These are phyloP conservation scores for Aspergillus sparsus DNA, from an alignment of 495 filamentous ascomycete species.

Conservation along the genomic window DNA sequence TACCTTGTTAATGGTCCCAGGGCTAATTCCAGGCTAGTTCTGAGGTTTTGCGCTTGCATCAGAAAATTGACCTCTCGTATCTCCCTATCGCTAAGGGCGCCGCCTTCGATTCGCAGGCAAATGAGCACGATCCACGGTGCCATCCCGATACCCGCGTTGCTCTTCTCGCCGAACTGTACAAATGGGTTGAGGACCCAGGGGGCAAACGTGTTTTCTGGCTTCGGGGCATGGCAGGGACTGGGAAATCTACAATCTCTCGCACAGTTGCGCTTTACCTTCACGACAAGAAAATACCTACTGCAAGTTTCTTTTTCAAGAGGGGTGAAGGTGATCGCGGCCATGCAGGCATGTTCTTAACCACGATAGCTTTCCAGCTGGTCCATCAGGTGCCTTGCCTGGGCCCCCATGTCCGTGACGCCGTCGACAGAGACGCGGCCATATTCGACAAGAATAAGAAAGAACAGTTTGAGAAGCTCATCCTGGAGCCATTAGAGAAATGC, in stretches of 20 bases:
- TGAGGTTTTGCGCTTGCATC: too few species aligned
- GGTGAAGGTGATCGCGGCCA: slow-evolving; percentile 42
- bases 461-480: slow-evolving; percentile 51
- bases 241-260: slow-evolving; percentile 38
- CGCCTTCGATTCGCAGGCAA: too few species aligned
- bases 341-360: slow-evolving; percentile 43
- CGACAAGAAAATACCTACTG: not conserved
- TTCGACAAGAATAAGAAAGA: slow-evolving; percentile 33
- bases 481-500: slow-evolving; percentile 33
- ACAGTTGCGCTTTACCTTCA: slow-evolving; percentile 21
- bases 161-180: too few species aligned
- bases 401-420: slow-evolving; percentile 34
- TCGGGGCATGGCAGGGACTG: slow-evolving; percentile 32
- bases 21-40: too few species aligned
- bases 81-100: too few species aligned
- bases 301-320: slow-evolving; percentile 51
- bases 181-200: not conserved
- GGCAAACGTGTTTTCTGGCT: slow-evolving; percentile 4
- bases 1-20: too few species aligned
- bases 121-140: too few species aligned
- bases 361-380: slow-evolving; percentile 44
- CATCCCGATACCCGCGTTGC: too few species aligned
- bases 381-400: slow-evolving; percentile 27
- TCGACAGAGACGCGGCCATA: slow-evolving; percentile 35
- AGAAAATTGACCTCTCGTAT: too few species aligned